Conservation (phyloP, 2,329 filamentous ascomycete genomes). For the Teratosphaeria gauchensis region DNA sequence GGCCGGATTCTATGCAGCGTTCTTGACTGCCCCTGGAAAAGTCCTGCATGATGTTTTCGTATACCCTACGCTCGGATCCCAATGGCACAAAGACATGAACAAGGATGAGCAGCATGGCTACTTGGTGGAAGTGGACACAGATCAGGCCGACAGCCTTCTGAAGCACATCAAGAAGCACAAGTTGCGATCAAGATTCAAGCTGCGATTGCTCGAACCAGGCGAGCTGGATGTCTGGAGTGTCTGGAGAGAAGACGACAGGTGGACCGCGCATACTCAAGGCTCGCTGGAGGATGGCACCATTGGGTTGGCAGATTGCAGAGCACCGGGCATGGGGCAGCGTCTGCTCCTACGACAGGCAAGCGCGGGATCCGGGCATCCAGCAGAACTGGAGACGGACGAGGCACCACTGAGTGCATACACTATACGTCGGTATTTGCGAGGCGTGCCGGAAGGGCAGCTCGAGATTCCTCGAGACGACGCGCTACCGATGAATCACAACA, state of each 20-base stretch:
- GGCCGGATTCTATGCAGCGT: conserved; percentile 65
- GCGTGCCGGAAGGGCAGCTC: conserved; percentile 72
- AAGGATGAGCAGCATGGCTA: conserved; percentile 43
- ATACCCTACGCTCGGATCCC: conserved; percentile 50
- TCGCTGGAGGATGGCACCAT: conserved; percentile 20
- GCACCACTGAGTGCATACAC: conserved; percentile 48
- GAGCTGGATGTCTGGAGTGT: conserved; percentile 63
- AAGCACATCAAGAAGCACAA: conserved; percentile 78
- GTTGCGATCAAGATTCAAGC: conserved; percentile 65
- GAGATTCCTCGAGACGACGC: conserved; percentile 65
- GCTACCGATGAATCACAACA: conserved; percentile 78
- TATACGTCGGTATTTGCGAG: conserved; percentile 66
- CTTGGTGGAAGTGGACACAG: conserved; percentile 73
- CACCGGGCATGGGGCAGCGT: conserved; percentile 27
- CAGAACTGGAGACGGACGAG: conserved; percentile 29
- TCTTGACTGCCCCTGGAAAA: conserved; percentile 72
- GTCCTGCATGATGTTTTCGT: conserved; percentile 86
- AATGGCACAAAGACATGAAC: conserved; percentile 18
- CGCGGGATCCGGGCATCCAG: conserved; percentile 14
- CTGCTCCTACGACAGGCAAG: conserved; percentile 17
- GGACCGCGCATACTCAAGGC: conserved; percentile 22
- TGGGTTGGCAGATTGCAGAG: conserved; percentile 29
- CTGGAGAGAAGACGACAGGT: conserved; percentile 52
- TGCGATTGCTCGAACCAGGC: conserved; percentile 54
- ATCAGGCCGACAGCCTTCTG: conserved; percentile 51